Conservation (phyloP, 345 rosid genomes). For the Carallia pectinifolia region DNA sequence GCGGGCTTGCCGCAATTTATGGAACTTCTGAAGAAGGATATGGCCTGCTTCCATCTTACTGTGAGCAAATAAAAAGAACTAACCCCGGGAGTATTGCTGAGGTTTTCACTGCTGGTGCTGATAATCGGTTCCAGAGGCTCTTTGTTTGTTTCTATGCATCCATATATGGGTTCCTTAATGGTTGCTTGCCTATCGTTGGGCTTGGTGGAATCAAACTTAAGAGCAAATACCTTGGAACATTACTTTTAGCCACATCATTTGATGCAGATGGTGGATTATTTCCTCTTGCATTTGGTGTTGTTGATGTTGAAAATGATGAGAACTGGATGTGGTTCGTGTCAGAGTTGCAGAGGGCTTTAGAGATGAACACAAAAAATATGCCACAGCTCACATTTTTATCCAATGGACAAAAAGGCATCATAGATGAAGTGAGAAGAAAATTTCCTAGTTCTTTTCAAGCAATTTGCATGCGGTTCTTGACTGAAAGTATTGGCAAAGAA, state of each 20-base stretch:
- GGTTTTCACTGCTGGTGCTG: conserved; percentile 45
- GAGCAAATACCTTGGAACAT: conserved; percentile 56
- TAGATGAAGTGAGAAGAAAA: conserved; percentile 38
- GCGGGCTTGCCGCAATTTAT: conserved; percentile 58
- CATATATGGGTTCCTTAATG: conserved; percentile 47
- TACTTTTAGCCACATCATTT: conserved; percentile 51
- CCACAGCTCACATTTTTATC: conserved; percentile 42
- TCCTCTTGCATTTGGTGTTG: conserved; percentile 59
- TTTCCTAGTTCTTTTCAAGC: conserved; percentile 43
- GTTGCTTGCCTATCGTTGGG: conserved; percentile 48
- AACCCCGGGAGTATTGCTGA: conserved; percentile 51
- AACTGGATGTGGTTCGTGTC: conserved; percentile 58
- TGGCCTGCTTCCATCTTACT: conserved; percentile 44
- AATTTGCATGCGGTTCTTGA: conserved; percentile 40
- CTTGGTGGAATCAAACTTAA: conserved; percentile 49
- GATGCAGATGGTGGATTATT: conserved; percentile 56
- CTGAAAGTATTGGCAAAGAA: conserved; percentile 46
- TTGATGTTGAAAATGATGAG: conserved; percentile 48
- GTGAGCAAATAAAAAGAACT: conserved; percentile 47
- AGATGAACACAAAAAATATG: conserved; percentile 33
- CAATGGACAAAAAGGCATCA: conserved; percentile 37
- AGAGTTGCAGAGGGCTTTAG: conserved; percentile 51
- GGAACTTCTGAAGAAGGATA: conserved; percentile 68
- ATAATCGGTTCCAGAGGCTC: conserved; percentile 48
- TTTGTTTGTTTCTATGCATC: conserved; percentile 46